Evolutionary conservation across 2,329 filamentous ascomycete genomes (phyloP).

Genomic region (Claviceps humidiphila): DNA sequence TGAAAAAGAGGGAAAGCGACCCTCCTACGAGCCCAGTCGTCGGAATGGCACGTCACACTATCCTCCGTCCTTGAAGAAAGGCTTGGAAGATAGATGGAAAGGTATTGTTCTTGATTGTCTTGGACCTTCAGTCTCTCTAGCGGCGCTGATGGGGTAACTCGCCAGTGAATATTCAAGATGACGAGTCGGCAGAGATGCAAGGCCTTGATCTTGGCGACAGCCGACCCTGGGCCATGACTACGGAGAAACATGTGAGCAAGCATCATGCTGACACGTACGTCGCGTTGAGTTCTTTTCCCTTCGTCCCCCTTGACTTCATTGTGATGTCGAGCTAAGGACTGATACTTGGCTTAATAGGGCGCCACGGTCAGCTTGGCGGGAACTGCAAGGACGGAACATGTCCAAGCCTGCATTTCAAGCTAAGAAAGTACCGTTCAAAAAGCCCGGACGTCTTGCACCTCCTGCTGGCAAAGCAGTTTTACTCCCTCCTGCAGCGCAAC

Average conservation of each 20-base stretch:
- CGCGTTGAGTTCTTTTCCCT: neutral
- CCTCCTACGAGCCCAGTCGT: conserved; percentile 7
- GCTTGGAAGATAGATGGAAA: conserved; percentile 9
- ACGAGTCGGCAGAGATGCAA: conserved; percentile 12
- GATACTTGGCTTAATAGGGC: conserved; percentile 4
- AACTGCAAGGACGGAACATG: neutral
- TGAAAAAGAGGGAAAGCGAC: conserved; percentile 5
- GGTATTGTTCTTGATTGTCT: conserved; percentile 4
- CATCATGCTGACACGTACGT: conserved; percentile 7
- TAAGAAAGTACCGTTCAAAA: neutral
- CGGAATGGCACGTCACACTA: conserved; percentile 7
- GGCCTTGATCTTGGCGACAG: conserved; percentile 10
- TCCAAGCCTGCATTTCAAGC: neutral
- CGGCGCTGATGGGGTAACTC: neutral
- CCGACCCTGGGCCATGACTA: conserved; percentile 11
- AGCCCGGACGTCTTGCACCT: conserved; percentile 2
- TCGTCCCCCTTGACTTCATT: neutral
- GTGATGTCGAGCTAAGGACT: neutral
- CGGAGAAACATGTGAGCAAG: conserved; percentile 3
- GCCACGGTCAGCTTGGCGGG: conserved; percentile 5
- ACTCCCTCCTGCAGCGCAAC: neutral
- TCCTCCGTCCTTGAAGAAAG: conserved; percentile 5
- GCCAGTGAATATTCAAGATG: conserved; percentile 11
- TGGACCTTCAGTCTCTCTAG: neutral
- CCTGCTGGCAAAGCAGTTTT: neutral